Percentiles rank a stretch among this genome's conserved stretches.
These are phyloP conservation scores for Leishmania aethiopica DNA, from an alignment of 208 protist genomes.

Conservation along the genomic window DNA sequence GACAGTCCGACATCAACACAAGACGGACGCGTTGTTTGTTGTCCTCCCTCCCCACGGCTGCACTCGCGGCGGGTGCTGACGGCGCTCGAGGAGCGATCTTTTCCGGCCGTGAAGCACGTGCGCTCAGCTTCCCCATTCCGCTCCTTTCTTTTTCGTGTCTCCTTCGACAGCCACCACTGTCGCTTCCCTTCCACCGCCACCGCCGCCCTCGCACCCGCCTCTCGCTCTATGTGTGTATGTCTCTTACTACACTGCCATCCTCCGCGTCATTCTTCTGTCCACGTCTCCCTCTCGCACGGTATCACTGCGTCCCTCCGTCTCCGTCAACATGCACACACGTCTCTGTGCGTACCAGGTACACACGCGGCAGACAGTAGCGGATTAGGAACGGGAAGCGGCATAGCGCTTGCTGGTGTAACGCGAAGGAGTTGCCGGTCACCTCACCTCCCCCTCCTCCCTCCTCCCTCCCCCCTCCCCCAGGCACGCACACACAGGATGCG, in stretches of 20 bases:
- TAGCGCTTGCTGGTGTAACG: neutral
- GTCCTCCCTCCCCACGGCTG: no score
- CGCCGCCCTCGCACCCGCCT: neutral
- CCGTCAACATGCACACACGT: neutral
- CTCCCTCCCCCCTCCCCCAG: neutral
- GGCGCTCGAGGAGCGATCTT: neutral
- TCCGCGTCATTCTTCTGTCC: neutral
- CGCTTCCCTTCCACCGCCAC: neutral
- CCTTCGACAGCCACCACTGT: neutral
- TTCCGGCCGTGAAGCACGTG: neutral
- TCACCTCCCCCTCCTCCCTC: neutral
- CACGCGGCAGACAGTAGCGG: neutral
- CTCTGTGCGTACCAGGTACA: neutral
- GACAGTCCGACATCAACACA: neutral
- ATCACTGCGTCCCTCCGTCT: neutral
- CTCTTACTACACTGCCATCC: no score
- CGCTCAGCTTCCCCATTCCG: neutral
- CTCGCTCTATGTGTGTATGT: neutral
- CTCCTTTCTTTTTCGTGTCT: neutral
- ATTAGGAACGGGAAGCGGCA: neutral
- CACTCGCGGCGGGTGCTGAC: neutral
- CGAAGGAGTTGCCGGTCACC: neutral
- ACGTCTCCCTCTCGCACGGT: neutral
- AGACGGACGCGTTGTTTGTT: no score
- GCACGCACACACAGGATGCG: constrained; percentile 27